Evolutionary conservation across 2,329 filamentous ascomycete genomes (phyloP).

Genomic region (Aureobasidium uvarum): DNA sequence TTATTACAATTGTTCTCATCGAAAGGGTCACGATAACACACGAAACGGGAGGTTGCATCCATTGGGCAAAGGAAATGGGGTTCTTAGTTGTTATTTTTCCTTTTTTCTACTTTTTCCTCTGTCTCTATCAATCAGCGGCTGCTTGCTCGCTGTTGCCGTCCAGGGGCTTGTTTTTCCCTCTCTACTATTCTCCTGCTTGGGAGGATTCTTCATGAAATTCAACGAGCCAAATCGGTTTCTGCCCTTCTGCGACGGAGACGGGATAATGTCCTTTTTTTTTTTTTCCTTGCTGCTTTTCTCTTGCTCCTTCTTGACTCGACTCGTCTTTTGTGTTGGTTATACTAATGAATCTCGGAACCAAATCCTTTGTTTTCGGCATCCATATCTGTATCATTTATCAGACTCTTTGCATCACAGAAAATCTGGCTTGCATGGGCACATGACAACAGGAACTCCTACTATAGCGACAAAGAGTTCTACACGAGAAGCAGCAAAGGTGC

Average conservation of each 20-base stretch:
- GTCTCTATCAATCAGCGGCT: slow-evolving; percentile 1
- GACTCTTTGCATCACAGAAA: neutral
- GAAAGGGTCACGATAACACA: slow-evolving; percentile 17
- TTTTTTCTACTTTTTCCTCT: neutral
- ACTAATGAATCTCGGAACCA: neutral
- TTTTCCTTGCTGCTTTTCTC: neutral
- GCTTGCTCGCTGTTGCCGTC: neutral
- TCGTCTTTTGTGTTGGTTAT: neutral
- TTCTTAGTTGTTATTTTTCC: neutral
- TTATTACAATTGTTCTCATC: slow-evolving; percentile 5
- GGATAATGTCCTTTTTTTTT: neutral
- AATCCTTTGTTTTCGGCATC: neutral
- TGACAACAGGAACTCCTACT: neutral
- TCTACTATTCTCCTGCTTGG: neutral
- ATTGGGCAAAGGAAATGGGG: neutral
- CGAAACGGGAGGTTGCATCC: slow-evolving; percentile 19
- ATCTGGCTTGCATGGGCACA: neutral
- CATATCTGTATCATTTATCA: neutral
- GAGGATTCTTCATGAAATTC: neutral
- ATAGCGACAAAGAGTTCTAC: too few relatives aligned
- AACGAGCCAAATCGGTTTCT: neutral
- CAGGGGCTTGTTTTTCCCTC: neutral
- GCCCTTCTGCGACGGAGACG: neutral
- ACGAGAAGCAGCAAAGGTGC: neutral
- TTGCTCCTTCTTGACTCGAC: neutral